phyloP scores from a whole-genome alignment of 2,329 filamentous ascomycete genomes.

The Neonectria punicea region DNA sequence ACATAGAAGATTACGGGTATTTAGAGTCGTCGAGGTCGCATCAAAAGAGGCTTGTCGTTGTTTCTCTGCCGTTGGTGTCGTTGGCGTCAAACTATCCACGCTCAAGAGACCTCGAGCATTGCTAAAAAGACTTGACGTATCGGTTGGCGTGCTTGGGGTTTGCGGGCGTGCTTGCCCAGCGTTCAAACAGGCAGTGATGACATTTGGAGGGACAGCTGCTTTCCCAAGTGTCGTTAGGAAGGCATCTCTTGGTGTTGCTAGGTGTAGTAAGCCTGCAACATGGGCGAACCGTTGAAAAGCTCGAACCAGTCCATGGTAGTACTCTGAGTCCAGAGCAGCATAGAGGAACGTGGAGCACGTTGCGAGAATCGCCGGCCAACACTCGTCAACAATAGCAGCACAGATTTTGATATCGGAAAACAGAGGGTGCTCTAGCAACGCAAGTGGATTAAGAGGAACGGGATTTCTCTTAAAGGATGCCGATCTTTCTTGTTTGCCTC shows the following conservation, averaged over 20 bases:
- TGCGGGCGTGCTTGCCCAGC: slow-evolving; percentile 56
- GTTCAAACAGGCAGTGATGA: slow-evolving; percentile 70
- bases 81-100: slow-evolving; percentile 74
- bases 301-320: slow-evolving; percentile 90
- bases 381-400: slow-evolving; percentile 85
- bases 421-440: slow-evolving; percentile 77
- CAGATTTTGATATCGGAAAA: slow-evolving; percentile 78
- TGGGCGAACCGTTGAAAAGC: slow-evolving; percentile 96
- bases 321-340: slow-evolving; percentile 89
- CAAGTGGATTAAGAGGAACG: slow-evolving; percentile 85
- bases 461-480: slow-evolving; percentile 79
- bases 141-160: slow-evolving; percentile 58
- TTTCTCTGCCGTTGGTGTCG: slow-evolving; percentile 66
- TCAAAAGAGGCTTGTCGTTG: slow-evolving; percentile 70
- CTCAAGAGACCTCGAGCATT: slow-evolving; percentile 79
- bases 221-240: slow-evolving; percentile 95
- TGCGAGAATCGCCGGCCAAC: slow-evolving; percentile 95
- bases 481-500: slow-evolving; percentile 64
- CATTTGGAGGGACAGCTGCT: slow-evolving; percentile 87
- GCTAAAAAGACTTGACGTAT: slow-evolving; percentile 68
- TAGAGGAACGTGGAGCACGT: slow-evolving; percentile 96
- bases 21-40: slow-evolving; percentile 67
- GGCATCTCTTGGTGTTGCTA: slow-evolving; percentile 89
- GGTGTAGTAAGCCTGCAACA: slow-evolving; percentile 86
- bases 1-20: slow-evolving; percentile 90